phyloP scores from a whole-genome alignment of 1,284 basidiomycete species.

The Puccinia horiana region DNA sequence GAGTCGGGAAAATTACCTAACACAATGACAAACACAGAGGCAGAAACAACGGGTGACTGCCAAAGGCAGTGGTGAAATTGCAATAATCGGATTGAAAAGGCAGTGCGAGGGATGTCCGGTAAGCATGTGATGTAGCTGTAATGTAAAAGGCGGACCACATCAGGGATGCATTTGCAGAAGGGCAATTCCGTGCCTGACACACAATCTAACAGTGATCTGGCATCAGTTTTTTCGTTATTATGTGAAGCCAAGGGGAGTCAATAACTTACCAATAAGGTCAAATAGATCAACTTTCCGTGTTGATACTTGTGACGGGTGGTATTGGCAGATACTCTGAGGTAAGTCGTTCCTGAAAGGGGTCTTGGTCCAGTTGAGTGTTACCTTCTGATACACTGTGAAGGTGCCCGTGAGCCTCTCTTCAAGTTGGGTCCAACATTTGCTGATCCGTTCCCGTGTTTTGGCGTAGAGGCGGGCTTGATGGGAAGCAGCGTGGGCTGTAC shows the following conservation, averaged over 20 bases:
- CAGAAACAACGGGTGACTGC: background rate
- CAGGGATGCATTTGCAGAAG: slow-evolving; percentile 14
- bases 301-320: background rate
- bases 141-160: slow-evolving; percentile 1
- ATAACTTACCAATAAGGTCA: background rate
- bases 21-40: background rate
- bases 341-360: too few species aligned
- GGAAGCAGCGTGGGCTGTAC: background rate
- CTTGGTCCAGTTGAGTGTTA: background rate
- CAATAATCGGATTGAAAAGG: background rate
- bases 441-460: background rate
- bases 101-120: background rate
- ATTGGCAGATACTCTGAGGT: too few species aligned
- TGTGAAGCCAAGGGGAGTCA: background rate
- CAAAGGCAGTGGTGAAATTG: slow-evolving; percentile 31
- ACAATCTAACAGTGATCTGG: background rate
- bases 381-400: background rate
- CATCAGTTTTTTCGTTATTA: too few species aligned
- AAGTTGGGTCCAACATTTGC: background rate
- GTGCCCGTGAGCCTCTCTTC: background rate
- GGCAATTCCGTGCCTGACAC: too few species aligned
- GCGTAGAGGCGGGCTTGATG: background rate
- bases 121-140: background rate
- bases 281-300: background rate
- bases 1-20: background rate